Evolutionary conservation across 495 filamentous ascomycete species (phyloP), one percentile per base, ranked within the genome.

Genomic region (Schizothecium vesticola): DNA sequence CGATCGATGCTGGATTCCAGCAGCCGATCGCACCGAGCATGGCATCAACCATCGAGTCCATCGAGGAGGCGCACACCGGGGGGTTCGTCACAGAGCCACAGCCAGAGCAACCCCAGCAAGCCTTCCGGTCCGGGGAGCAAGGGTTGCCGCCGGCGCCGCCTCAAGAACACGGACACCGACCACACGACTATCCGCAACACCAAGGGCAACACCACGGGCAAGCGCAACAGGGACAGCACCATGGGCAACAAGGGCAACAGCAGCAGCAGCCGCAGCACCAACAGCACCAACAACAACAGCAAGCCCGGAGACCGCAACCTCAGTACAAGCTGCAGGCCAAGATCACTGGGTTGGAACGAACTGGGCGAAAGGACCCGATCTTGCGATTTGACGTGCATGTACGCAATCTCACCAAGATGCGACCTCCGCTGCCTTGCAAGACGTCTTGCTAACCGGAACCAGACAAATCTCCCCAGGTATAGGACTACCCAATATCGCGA

Each of bases 381-480:
- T 80, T 99, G 64, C 87, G 91, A 77, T 99, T 99, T 73, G 96
- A 99, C 83, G 92, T 99, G 23, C 93, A 99, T 79, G 95, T 98
- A 87, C 21, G 69, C 28, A 19, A 36, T 22, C 13, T 21, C 16
- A 0, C 10, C 12, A 11, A n/a, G 43, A n/a, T 2, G 16, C 43
- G 2, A 2, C 43, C 43, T 2, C 43, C 8, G 0, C 43, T n/a
- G 16, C 5, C 36, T 51, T 51, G 36, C 43, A 0, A n/a, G 43
- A 2, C 1, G 19, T n/a, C 22, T 63, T 19, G 61, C 66, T 68
- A 57, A 71, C 64, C 74, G 13, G 13, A 28, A 23, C 21, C 64
- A 97, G 96, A 98, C 96, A 66, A 98, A 98, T 80, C 91, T 99
- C 21, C 94, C 94, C 61, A 93, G 94, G 71, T 99, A 97, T 80